Evolutionary conservation across 495 filamentous ascomycete genomes (phyloP).

Genomic region (Oleoguttula mirabilis): DNA sequence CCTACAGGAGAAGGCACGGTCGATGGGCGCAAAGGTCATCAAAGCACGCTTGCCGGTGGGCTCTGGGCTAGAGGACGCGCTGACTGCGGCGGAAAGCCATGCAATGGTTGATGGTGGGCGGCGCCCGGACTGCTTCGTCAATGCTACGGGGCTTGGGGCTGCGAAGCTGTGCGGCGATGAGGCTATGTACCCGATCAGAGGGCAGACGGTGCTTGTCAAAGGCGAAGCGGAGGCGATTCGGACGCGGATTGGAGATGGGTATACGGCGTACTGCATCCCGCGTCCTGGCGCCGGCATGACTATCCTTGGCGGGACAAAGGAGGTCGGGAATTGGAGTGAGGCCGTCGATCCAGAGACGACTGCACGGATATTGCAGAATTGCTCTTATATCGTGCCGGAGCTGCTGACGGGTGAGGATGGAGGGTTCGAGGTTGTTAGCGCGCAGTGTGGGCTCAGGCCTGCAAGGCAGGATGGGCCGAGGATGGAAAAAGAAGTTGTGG

Average conservation of each 20-base stretch:
- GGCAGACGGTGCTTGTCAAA: constrained; percentile 29
- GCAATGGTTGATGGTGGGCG: background rate
- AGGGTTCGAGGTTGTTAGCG: constrained; percentile 31
- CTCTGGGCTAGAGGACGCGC: constrained; percentile 1
- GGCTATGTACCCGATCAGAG: constrained; percentile 26
- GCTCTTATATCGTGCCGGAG: constrained; percentile 28
- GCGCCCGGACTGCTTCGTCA: constrained; percentile 21
- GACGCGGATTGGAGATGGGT: constrained; percentile 14
- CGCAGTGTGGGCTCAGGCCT: constrained; percentile 32
- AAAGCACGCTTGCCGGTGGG: constrained; percentile 7
- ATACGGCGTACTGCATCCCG: constrained; percentile 28
- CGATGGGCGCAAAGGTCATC: constrained; percentile 18
- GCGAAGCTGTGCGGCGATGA: constrained; percentile 21
- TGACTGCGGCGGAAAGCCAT: constrained; percentile 6
- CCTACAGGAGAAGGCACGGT: constrained; percentile 13
- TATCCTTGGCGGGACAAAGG: constrained; percentile 32
- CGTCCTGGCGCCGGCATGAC: constrained; percentile 27
- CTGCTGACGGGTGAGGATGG: constrained; percentile 24
- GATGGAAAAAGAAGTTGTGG: constrained; percentile 24
- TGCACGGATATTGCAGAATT: constrained; percentile 26
- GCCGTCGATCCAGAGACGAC: constrained; percentile 25
- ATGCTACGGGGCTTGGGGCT: constrained; percentile 29
- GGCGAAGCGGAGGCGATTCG: constrained; percentile 19
- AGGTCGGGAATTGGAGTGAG: constrained; percentile 27
- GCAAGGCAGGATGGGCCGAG: constrained; percentile 29